Evolutionary conservation across 306 rosid species (phyloP).

Genomic region (Cicer cuneatum): DNA sequence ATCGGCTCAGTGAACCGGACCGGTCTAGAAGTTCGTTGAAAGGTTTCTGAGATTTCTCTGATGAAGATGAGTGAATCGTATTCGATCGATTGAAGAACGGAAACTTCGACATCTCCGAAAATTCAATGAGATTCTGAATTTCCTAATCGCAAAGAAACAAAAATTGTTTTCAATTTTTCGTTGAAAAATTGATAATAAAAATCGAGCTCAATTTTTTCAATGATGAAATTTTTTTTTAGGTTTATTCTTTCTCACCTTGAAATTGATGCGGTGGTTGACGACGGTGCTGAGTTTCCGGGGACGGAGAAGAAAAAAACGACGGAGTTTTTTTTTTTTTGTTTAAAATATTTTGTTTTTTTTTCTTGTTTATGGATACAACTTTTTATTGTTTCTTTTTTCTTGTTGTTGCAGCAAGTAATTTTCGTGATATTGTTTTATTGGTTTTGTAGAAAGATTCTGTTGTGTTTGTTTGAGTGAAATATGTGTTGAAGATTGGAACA

Average conservation of each 20-base stretch:
- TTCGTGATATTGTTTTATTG: neutral
- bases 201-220: slow-evolving; percentile 27
- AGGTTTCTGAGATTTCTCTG: slow-evolving; percentile 56
- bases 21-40: slow-evolving; percentile 53
- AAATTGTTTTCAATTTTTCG: neutral
- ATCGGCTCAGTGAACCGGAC: slow-evolving; percentile 56
- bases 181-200: neutral
- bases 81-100: slow-evolving; percentile 76
- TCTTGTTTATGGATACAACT: neutral
- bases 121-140: slow-evolving; percentile 48
- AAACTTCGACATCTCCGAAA: slow-evolving; percentile 57
- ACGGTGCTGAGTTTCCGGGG: neutral
- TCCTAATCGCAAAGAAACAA: slow-evolving; percentile 30
- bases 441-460: slow-evolving; percentile 2
- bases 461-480: neutral
- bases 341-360: neutral
- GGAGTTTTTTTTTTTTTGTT: neutral
- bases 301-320: neutral
- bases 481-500: slow-evolving; percentile 12
- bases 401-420: neutral
- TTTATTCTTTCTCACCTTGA: slow-evolving; percentile 23
- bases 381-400: neutral
- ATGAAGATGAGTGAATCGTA: slow-evolving; percentile 49
- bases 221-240: neutral
- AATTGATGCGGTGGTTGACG: slow-evolving; percentile 16